Base-by-base conservation (phyloP, 169 alveolate genomes). In the Amoebophrya sp. region DNA sequence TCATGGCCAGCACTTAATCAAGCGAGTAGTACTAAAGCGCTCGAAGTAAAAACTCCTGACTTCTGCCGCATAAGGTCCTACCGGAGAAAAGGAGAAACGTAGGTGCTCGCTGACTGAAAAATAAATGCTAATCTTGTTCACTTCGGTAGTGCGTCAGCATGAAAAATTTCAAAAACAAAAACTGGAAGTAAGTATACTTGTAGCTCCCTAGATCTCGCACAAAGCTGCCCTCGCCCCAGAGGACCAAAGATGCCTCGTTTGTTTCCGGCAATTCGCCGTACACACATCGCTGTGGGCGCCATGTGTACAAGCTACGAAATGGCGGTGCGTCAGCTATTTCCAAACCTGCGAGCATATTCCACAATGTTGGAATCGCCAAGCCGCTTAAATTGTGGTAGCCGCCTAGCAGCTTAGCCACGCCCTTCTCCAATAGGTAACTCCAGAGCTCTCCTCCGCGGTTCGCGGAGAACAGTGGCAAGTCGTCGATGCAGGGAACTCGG, bases 301-400 rank as follows among this genome's bases (percentile, higher is more conserved):
- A 65, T 10, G 83, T 65, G 83, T 65, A 65, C 36, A 65, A 36
- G n/a, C 3, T 0, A 36, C 83, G 83, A 26, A 65, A 65, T 18
- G 83, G 83, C 1, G 83, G 83, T 0, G 33, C 12, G 12, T 65
- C 83, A 1, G 18, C 83, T 26, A 65, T 26, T 36, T 65, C 38
- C 83, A 65, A 36, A 18, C 83, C 83, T 26, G 83, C 83, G n/a
- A 65, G 83, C 83, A 65, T 65, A 26, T 65, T 65, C 83, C 83
- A 65, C 12, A 65, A 26, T 36, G n/a, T 1, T 18, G 83, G 83
- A 47, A 47, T 47, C 6, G 29, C 65, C 6, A 47, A 6, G 65
- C 65, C 65, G 65, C 18, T 47, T 6, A 47, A 18, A 47, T 47
- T 47, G 65, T 47, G 65, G 65, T 47, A 47, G 6, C 65, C 65